Evolutionary conservation across 169 alveolate species (phyloP).

Genomic region (Plasmodium gallinaceum): DNA sequence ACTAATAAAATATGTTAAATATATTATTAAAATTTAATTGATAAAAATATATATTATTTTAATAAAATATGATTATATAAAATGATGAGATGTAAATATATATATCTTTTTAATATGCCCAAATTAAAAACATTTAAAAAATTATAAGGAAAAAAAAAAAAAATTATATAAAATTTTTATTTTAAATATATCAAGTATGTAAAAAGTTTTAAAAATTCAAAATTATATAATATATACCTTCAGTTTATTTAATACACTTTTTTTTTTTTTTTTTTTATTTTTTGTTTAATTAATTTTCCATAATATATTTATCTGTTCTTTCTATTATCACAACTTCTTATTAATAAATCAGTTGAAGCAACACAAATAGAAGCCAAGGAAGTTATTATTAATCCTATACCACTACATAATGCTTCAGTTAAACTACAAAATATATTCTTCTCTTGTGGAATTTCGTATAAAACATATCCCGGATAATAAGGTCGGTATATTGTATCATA

Average conservation of each 20-base stretch:
- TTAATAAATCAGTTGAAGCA: conserved; percentile 32
- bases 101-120: too few relatives aligned
- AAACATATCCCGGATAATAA: conserved; percentile 39
- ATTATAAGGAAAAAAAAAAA: background rate
- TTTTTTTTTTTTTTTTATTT: too few relatives aligned
- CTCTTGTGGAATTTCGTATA: conserved; percentile 41
- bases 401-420: conserved; percentile 56
- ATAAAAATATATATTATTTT: background rate
- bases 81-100: too few relatives aligned
- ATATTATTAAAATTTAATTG: too few relatives aligned
- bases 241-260: too few relatives aligned
- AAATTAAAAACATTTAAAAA: too few relatives aligned
- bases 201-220: background rate
- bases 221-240: too few relatives aligned
- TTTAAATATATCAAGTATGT: background rate
- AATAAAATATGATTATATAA: too few relatives aligned
- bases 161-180: background rate
- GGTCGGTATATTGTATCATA: conserved; percentile 45
- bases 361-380: conserved; percentile 29
- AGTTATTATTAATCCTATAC: conserved; percentile 29
- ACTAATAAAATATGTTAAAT: too few relatives aligned
- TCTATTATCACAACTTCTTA: conserved; percentile 49
- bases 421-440: conserved; percentile 48
- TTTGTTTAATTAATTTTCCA: too few relatives aligned
- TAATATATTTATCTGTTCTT: background rate